Conservation (phyloP, 225 moss, liverwort and hornwort species). For the Straminergon stramineum region DNA sequence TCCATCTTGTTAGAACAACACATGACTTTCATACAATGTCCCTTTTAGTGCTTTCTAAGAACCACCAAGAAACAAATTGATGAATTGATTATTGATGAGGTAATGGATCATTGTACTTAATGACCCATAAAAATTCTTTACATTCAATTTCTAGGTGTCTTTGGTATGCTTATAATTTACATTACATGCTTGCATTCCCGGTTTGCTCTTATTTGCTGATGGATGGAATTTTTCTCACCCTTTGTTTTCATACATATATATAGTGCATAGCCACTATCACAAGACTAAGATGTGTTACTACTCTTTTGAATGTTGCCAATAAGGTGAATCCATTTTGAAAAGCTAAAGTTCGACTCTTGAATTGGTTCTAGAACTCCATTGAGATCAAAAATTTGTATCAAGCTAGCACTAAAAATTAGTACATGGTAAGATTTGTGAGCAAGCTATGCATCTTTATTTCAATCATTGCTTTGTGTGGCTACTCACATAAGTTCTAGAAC, state of each 20-base stretch:
- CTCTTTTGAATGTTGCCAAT: no score
- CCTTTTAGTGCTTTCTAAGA: background rate
- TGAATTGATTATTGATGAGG: background rate
- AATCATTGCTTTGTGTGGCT: accelerated
- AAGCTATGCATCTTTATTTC: background rate
- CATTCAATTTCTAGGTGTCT: no score
- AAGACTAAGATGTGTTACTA: no score
- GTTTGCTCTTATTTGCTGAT: background rate
- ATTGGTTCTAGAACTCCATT: no score
- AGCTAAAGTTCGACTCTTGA: no score
- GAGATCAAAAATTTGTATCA: no score
- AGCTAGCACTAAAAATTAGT: background rate
- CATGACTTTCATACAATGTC: background rate
- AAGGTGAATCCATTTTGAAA: no score
- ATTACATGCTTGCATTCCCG: background rate
- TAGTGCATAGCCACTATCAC: background rate
- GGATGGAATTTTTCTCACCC: background rate
- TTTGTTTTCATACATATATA: background rate
- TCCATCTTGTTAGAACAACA: background rate
- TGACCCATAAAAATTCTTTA: no score
- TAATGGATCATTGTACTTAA: background rate
- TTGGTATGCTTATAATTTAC: background rate
- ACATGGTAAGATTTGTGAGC: background rate
- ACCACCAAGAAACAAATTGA: background rate
- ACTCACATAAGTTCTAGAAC: background rate